These are phyloP conservation scores for Stellera chamaejasme DNA, from an alignment of 345 rosid species.

Conservation along the genomic window DNA sequence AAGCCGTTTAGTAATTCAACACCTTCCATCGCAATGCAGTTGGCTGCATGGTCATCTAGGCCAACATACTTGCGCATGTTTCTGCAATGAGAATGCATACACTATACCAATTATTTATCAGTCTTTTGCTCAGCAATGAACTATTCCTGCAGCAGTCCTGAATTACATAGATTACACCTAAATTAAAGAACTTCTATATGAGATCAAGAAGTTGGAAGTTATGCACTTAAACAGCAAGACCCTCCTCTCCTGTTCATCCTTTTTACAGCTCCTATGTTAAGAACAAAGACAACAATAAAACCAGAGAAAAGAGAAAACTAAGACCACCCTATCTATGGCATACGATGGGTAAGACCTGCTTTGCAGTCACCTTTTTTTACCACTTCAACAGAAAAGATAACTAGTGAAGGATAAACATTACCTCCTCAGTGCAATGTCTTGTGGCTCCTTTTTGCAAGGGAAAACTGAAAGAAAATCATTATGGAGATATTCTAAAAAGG, in stretches of 20 bases:
- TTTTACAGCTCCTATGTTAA: too few species aligned
- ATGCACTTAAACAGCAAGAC: too few species aligned
- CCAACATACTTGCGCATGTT: slow-evolving; percentile 53
- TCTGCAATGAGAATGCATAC: slow-evolving; percentile 29
- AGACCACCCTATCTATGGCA: not conserved
- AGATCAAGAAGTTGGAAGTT: not conserved
- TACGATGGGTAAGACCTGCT: not conserved
- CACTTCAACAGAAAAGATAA: not conserved
- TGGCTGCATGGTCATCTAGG: slow-evolving; percentile 57
- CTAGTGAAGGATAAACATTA: slow-evolving; percentile 11
- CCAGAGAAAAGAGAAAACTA: too few species aligned
- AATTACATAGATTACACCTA: too few species aligned
- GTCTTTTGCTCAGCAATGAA: not conserved
- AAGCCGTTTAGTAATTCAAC: slow-evolving; percentile 64
- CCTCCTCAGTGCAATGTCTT: slow-evolving; percentile 49
- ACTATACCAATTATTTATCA: not conserved
- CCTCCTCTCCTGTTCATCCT: too few species aligned
- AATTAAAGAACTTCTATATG: too few species aligned
- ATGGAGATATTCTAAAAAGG: slow-evolving; percentile 57
- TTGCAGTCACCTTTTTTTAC: not conserved
- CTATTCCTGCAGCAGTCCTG: not conserved
- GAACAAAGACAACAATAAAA: too few species aligned
- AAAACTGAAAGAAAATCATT: slow-evolving; percentile 49
- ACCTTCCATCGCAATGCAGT: slow-evolving; percentile 58
- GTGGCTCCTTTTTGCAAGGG: slow-evolving; percentile 55